Percentiles rank a stretch among this genome's conserved stretches.
These are phyloP conservation scores for Ananas comosus DNA, from an alignment of 176 grass and related monocot genomes.

Conservation along the genomic window DNA sequence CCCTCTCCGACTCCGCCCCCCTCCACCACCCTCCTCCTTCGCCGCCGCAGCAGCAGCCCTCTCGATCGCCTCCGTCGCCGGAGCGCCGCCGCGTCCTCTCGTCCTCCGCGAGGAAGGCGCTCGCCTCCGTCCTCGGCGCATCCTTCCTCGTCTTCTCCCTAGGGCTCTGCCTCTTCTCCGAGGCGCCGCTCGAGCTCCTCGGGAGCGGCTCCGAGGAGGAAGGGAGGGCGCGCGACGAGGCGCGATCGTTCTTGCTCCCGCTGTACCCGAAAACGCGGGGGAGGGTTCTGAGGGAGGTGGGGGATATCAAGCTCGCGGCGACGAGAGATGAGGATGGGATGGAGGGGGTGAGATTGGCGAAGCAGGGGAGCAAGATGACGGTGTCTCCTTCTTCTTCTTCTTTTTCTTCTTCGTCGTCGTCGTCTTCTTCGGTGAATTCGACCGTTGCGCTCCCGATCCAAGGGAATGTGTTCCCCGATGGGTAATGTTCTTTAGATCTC, in stretches of 20 bases:
- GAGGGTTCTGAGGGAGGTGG: constrained; percentile 45
- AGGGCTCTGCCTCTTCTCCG: constrained; percentile 46
- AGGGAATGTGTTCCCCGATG: constrained; percentile 62
- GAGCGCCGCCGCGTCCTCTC: background rate
- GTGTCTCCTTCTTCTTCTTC: background rate
- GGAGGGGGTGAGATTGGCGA: constrained; percentile 5
- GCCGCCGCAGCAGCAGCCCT: background rate
- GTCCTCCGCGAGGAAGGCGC: constrained; percentile 23
- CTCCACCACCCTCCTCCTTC: background rate
- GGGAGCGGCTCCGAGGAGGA: background rate
- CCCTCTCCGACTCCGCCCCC: constrained; percentile 47
- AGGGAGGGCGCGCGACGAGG: constrained; percentile 30
- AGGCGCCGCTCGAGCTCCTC: constrained; percentile 54
- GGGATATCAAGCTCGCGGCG: constrained; percentile 59
- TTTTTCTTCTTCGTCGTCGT: constrained; percentile 2
- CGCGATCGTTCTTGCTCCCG: constrained; percentile 66
- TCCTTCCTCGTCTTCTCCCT: constrained; percentile 29
- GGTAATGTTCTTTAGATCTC: constrained; percentile 32
- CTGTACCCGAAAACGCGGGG: constrained; percentile 54
- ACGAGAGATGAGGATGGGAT: constrained; percentile 17
- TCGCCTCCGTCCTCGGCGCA: constrained; percentile 15
- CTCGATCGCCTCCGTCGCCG: background rate
- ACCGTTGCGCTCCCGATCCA: constrained; percentile 52
- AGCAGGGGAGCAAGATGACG: constrained; percentile 13
- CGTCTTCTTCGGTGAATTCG: constrained; percentile 25